Evolutionary conservation across 495 filamentous ascomycete species (phyloP).

Genomic region (Lophiotrema nucula): DNA sequence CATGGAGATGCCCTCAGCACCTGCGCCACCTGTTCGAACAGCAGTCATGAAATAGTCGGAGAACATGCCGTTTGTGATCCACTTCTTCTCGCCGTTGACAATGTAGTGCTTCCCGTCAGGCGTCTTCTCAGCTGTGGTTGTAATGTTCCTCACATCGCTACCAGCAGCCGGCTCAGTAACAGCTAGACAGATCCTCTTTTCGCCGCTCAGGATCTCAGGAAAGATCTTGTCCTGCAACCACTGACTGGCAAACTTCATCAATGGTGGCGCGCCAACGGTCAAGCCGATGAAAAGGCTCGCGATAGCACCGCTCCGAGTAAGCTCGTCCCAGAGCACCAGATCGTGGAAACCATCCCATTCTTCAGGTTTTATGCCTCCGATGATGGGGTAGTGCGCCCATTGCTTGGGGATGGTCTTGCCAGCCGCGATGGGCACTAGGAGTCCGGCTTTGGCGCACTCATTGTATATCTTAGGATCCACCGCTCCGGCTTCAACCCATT

Average conservation of each 20-base stretch:
- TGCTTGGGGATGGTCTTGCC: constrained; percentile 27
- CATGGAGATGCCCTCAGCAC: constrained; percentile 34
- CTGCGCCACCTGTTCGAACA: constrained; percentile 33
- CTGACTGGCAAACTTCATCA: constrained; percentile 16
- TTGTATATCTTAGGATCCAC: constrained; percentile 22
- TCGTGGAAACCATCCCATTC: constrained; percentile 38
- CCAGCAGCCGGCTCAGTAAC: constrained; percentile 34
- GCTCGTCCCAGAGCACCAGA: constrained; percentile 34
- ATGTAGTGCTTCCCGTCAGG: constrained; percentile 32
- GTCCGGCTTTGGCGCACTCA: constrained; percentile 29
- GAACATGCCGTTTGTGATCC: constrained; percentile 38
- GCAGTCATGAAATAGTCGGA: constrained; percentile 37
- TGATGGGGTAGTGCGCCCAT: constrained; percentile 27
- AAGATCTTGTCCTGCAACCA: constrained; percentile 28
- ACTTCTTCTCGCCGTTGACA: constrained; percentile 38
- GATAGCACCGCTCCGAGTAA: constrained; percentile 23
- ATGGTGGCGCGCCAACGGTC: constrained; percentile 26
- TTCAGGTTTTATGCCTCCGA: constrained; percentile 28
- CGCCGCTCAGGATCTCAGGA: constrained; percentile 31
- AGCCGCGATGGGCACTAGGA: constrained; percentile 27
- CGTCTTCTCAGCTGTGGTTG: constrained; percentile 28
- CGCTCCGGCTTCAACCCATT: constrained; percentile 28
- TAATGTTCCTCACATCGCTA: constrained; percentile 32
- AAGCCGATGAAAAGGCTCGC: constrained; percentile 27
- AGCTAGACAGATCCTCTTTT: constrained; percentile 36